Base-by-base conservation (phyloP, 2,329 filamentous ascomycete species). In the Aspergillus fructus region DNA sequence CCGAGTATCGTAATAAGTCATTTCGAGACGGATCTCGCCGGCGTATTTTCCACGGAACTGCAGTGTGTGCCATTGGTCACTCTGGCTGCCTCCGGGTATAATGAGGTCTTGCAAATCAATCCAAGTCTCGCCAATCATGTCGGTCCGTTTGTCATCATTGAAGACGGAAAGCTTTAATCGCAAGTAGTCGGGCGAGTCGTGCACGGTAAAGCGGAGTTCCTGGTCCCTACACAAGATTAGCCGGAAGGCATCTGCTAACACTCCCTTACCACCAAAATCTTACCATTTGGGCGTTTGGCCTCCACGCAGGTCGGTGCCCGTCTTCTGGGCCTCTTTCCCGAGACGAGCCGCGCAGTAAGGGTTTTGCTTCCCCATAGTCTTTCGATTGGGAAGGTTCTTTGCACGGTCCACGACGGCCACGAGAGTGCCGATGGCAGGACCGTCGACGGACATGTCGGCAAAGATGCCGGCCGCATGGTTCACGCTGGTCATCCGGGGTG, bases 361-460 rank as follows among this genome's bases (percentile, higher is more conserved):
- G 72, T 97, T 93, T 78, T 99, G 94, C 78, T 99, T 99, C 55
- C 94, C 94, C 81, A 99, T 97, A 5, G 92, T 94, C 80, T 96
- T 96, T 66, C 92, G 81, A 77, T 99, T 99, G 50, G 94, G 94
- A 65, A 99, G 79, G 74, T 99, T 99, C 84, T 96, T 97, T 52
- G 93, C 94, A 65, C 93, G 85, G 78, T 99, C 94, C 69, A 97
- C 86, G 68, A 99, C 88, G 56, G 92, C 84, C 47, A 99, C 91
- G 66, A 99, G 81, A 2, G 93, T 97, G 65, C 94, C 94, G 69
- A 99, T 97, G 59, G 90, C 83, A 3, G 94, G 93, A 1, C 94
- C 94, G 73, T 97, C 93, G 56, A 96, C 85, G 19, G 88, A 90
- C 88, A 96, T 92, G 77, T 97, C 93, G 49, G 93, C 90, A 76